Base-by-base conservation (phyloP, 345 rosid genomes). In the Syzygium oleosum region DNA sequence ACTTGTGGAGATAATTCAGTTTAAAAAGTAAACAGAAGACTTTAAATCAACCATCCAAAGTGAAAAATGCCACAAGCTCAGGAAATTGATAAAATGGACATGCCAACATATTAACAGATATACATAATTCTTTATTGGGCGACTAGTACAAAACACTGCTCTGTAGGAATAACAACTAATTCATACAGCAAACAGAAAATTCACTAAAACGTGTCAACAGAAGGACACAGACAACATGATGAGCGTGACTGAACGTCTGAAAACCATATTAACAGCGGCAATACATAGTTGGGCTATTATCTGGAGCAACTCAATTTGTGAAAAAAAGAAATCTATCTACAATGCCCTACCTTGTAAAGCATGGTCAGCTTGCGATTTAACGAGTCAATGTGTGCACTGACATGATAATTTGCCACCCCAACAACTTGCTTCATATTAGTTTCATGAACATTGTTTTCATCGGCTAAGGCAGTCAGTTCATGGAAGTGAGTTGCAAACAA, bases 401-500 rank as follows among this genome's bases (percentile, higher is more conserved):
- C 99, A 86, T 98, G 99, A 93, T 94, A 95, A 90, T 98, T 98
- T 88, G 95, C 96, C 77, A 98, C 96, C 86, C 99, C 99, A 88
- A 88, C 91, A 43, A 94, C 90, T 87, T 93, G 95, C 88, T 92
- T 94, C 63, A 52, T 31, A 11, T 89, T 85, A 51, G 89, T 85
- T 86, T 90, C 93, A 73, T 84, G 55, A 85, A 90, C 91, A 84
- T 87, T 87, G 87, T 92, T 95, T 89, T 93, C 93, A 91, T 92
- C 91, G 85, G 95, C 96, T 91, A 98, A 91, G 52, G 96, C 98
- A 91, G 99, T 98, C 91, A 96, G 94, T 90, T 98, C 99, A 87
- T 96, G 99, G 91, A 98, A 98, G 94, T 98, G 99, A 68, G 99
- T 96, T 79, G 99, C 99, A 86, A 98, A 98, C 88, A 98, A 88